Base-by-base conservation (phyloP, 2,329 filamentous ascomycete genomes). In the Didymella pinodella region DNA sequence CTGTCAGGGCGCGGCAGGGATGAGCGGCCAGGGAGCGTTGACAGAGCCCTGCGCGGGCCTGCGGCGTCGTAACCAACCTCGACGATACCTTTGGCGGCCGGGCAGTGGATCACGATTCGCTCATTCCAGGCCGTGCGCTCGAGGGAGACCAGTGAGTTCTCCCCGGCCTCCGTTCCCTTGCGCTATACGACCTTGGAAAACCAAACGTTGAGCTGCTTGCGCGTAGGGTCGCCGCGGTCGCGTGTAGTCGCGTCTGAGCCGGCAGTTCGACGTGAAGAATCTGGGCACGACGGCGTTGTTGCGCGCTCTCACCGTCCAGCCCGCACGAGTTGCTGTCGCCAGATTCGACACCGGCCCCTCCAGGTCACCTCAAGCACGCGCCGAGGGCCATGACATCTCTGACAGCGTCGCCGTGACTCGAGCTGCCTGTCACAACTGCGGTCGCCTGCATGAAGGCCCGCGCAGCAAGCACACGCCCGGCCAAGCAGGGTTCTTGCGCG, bases 1-100 rank as follows among this genome's bases (percentile, higher is more conserved):
- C 59, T 64, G 65, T 61, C 64, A 67, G 66, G 61, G 61, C 60
- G 41, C 44, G 52, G 54, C 63, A 66, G 66, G 66, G 66, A 60
- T 66, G 55, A 12, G 29, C 31, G n/a, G 65, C 57, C 68, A 68
- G 65, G 64, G 65, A 68, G 65, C 65, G 64, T 67, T 67, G 70
- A 66, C 61, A 22, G 61, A 59, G 61, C 47, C 60, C 34, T 53
- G 18, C 18, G 18, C 18, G 18, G 18, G 18, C 18, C 18, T 18
- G 59, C 59, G 58, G 64, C 61, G 57, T 57, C 57, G 61, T 54
- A 55, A 56, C 61, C 59, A 62, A 54, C 53, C 38, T 56, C 34
- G 59, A 59, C 56, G 25, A 54, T 41, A 36, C 54, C 56, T 61
- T 58, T 46, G 57, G 54, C 58, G 16, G 32, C 48, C 40, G 59